phyloP scores from a whole-genome alignment of 164 flowering plant species.

The Brasenia schreberi region DNA sequence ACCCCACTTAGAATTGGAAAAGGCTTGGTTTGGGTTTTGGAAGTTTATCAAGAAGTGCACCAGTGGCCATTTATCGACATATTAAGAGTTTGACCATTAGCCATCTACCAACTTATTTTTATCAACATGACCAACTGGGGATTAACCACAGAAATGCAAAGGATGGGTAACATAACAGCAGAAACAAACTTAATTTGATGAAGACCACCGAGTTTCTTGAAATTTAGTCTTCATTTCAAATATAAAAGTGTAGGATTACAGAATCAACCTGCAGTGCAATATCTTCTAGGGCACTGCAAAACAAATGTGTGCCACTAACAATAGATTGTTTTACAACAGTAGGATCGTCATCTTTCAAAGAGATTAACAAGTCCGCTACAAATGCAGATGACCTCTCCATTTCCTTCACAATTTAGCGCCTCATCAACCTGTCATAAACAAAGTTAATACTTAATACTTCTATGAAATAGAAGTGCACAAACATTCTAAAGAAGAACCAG shows the following conservation, averaged over 20 bases:
- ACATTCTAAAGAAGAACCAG: not conserved
- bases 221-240: not conserved
- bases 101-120: too few species aligned
- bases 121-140: not conserved
- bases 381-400: conserved; percentile 46
- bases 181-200: not conserved
- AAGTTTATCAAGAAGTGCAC: too few species aligned
- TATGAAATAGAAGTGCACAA: conserved; percentile 1
- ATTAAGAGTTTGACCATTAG: too few species aligned
- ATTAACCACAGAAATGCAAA: not conserved
- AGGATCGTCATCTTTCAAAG: conserved; percentile 42
- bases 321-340: conserved; percentile 58
- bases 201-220: not conserved
- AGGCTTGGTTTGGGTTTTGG: too few species aligned
- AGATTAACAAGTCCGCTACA: conserved; percentile 40
- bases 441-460: not conserved
- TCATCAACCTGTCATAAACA: conserved; percentile 48
- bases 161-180: not conserved
- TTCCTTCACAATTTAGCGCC: conserved; percentile 40
- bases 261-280: conserved; percentile 60
- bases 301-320: conserved; percentile 44
- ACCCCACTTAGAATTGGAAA: too few species aligned
- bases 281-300: conserved; percentile 45
- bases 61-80: too few species aligned
- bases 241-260: not conserved